Conservation (phyloP, 768 basidiomycete genomes). For the Vararia minispora region DNA sequence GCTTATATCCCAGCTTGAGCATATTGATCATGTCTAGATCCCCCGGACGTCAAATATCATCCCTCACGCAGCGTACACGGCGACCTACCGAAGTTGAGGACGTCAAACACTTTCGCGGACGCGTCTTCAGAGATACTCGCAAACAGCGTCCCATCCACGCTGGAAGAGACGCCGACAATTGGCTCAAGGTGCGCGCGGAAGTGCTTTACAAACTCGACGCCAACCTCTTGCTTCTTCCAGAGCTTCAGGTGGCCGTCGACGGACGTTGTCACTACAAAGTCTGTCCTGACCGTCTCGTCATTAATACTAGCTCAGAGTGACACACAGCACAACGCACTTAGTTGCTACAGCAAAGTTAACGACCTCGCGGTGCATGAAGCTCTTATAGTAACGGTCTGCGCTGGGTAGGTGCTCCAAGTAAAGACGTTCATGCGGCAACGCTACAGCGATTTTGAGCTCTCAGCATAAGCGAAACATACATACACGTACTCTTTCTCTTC, state of each 20-base stretch:
- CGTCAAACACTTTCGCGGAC: conserved; percentile 92
- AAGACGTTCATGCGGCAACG: conserved; percentile 85
- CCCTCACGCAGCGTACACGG: conserved; percentile 1
- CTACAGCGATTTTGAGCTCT: conserved; percentile 29
- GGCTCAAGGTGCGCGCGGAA: conserved; percentile 86
- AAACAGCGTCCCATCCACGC: conserved; percentile 85
- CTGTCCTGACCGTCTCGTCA: conserved; percentile 44
- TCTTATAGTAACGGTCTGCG: conserved; percentile 91
- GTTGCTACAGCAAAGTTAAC: conserved; percentile 86
- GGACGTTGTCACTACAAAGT: conserved; percentile 91
- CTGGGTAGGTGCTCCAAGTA: conserved; percentile 89
- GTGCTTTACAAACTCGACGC: conserved; percentile 97
- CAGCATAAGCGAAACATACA: no score
- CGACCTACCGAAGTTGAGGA: conserved; percentile 87
- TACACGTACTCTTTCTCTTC: conserved; percentile 67
- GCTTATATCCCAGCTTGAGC: conserved; percentile 77
- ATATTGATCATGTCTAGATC: conserved; percentile 95
- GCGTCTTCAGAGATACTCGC: conserved; percentile 90
- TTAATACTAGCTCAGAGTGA: background rate
- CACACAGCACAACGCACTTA: conserved; percentile 39
- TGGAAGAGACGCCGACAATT: conserved; percentile 71
- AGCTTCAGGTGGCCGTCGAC: conserved; percentile 91
- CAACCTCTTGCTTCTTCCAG: conserved; percentile 97
- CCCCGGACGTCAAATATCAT: background rate
- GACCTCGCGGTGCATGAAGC: conserved; percentile 95